phyloP scores from a whole-genome alignment of 805 yeast genomes.

The Kluyveromyces dobzhanskii region DNA sequence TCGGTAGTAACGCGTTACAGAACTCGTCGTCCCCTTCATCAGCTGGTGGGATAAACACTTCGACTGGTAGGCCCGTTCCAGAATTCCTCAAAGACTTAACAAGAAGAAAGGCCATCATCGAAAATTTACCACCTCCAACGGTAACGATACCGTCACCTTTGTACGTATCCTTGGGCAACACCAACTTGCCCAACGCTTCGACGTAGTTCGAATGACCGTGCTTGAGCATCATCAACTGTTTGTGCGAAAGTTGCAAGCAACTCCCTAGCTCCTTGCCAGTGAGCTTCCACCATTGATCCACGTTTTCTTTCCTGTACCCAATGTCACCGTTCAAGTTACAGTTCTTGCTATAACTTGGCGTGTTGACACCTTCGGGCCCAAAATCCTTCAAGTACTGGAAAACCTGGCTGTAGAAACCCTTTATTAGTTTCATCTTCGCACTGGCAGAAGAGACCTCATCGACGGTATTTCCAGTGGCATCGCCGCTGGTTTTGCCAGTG shows the following conservation, averaged over 20 bases:
- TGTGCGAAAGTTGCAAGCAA: conserved; percentile 6
- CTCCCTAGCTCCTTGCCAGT: conserved; percentile 8
- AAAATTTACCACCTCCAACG: conserved; percentile 67
- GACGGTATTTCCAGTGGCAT: too few relatives aligned
- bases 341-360: conserved; percentile 4
- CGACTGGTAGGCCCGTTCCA: conserved; percentile 69
- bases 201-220: conserved; percentile 12
- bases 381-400: conserved; percentile 5
- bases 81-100: conserved; percentile 47
- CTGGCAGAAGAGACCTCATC: too few relatives aligned
- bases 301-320: conserved; percentile 9
- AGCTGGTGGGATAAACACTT: conserved; percentile 65
- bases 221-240: conserved; percentile 7
- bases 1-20: conserved; percentile 48
- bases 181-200: conserved; percentile 6
- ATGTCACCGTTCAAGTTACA: conserved; percentile 10
- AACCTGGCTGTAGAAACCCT: conserved; percentile 20
- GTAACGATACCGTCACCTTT: conserved; percentile 57
- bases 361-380: conserved; percentile 4
- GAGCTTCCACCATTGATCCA: conserved; percentile 7
- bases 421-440: conserved; percentile 6
- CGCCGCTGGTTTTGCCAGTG: too few relatives aligned
- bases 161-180: conserved; percentile 9
- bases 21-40: conserved; percentile 65
- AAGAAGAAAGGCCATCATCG: conserved; percentile 52